Percentiles rank a stretch among this genome's conserved stretches.
Conservation (phyloP, 2,329 filamentous ascomycete genomes). For the Colletotrichum sansevieriae region DNA sequence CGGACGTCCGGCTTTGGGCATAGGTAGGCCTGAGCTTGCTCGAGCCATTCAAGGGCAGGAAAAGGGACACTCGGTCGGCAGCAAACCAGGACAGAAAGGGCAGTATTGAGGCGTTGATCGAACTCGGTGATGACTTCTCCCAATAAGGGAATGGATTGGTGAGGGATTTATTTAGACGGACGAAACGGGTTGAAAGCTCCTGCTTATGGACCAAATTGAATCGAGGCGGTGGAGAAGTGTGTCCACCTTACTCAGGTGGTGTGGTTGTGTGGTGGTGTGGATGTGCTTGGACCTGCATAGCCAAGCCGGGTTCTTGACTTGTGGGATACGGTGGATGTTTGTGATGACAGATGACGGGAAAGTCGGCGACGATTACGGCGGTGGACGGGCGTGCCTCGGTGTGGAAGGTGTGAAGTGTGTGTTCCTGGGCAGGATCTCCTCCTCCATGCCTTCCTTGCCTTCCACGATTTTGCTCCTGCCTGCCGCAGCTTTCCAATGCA, state of each 20-base stretch:
- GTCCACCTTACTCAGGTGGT: not conserved
- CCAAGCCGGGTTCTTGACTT: not conserved
- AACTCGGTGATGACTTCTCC: too few species aligned
- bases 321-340: not conserved
- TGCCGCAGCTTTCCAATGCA: too few species aligned
- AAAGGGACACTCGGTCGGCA: not conserved
- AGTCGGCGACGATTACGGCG: not conserved
- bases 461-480: too few species aligned
- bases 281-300: conserved; percentile 38
- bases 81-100: not conserved
- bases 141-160: not conserved
- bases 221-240: not conserved
- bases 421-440: not conserved
- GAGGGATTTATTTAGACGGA: not conserved
- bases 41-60: conserved; percentile 1
- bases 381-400: not conserved
- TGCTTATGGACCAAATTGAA: too few species aligned
- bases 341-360: not conserved
- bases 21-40: conserved; percentile 17
- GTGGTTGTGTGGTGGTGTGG: conserved; percentile 4
- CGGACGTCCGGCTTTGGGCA: conserved; percentile 8
- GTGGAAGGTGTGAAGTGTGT: not conserved
- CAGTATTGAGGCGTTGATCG: too few species aligned
- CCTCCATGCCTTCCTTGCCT: too few species aligned
- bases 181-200: not conserved